Evolutionary conservation across 2,329 filamentous ascomycete genomes (phyloP).

Genomic region (Talaromyces sp.): DNA sequence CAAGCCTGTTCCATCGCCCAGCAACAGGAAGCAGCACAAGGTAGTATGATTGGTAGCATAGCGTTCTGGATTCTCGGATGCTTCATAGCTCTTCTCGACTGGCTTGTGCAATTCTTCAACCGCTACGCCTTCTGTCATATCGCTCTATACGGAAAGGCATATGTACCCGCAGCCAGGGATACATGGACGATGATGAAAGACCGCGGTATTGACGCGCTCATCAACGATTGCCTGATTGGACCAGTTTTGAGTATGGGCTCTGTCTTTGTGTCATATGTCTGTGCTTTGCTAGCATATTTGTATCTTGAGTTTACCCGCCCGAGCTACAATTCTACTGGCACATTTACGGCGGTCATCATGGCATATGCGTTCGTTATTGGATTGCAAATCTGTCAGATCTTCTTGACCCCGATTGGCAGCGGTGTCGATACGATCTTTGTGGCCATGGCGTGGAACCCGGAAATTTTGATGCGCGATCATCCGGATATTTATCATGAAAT

Average conservation of each 20-base stretch:
- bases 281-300: constrained; percentile 77
- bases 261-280: constrained; percentile 78
- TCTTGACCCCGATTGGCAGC: constrained; percentile 80
- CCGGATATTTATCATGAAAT: constrained; percentile 76
- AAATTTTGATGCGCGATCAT: constrained; percentile 74
- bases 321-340: constrained; percentile 65
- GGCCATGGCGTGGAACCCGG: constrained; percentile 63
- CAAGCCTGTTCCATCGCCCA: constrained; percentile 78
- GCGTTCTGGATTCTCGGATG: constrained; percentile 74
- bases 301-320: constrained; percentile 82
- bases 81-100: constrained; percentile 73
- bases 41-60: constrained; percentile 65
- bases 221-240: constrained; percentile 82
- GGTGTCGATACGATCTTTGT: constrained; percentile 94
- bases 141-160: constrained; percentile 85
- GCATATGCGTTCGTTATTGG: constrained; percentile 87
- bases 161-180: constrained; percentile 80
- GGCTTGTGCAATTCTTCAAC: constrained; percentile 86
- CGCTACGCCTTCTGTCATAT: constrained; percentile 91
- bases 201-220: constrained; percentile 82
- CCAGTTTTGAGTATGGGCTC: constrained; percentile 72
- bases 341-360: constrained; percentile 72
- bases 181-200: constrained; percentile 91
- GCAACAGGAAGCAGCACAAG: constrained; percentile 60
- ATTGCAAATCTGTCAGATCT: constrained; percentile 82